Evolutionary conservation across 1,284 basidiomycete species (phyloP).

Genomic region (Trametes polyzona): DNA sequence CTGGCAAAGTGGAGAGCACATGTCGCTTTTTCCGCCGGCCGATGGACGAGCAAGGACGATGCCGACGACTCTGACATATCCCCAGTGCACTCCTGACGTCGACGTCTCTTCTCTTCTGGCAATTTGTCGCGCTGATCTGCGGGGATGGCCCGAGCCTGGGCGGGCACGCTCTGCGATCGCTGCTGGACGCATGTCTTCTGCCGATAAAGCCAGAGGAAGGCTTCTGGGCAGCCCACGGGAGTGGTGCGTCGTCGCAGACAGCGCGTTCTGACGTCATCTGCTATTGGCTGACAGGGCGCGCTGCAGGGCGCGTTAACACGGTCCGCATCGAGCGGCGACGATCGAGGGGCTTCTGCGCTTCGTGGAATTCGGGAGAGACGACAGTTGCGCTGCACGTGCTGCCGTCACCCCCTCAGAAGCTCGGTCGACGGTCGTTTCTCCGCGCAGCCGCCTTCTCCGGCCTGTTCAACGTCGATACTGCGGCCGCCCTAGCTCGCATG

Average conservation of each 20-base stretch:
- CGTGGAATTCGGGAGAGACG: background rate
- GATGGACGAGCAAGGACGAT: background rate
- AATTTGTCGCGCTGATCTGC: background rate
- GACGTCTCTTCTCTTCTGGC: background rate
- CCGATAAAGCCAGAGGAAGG: background rate
- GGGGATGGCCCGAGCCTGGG: background rate
- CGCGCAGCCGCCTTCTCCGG: background rate
- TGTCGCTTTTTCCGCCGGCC: background rate
- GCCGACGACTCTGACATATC: background rate
- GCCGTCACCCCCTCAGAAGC: background rate
- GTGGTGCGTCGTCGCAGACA: background rate
- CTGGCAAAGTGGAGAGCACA: background rate
- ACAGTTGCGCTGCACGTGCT: constrained; percentile 5
- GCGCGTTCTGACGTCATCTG: constrained; percentile 21
- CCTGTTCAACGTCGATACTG: constrained; percentile 1
- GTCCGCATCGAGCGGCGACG: constrained; percentile 21
- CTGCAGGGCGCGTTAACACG: constrained; percentile 10
- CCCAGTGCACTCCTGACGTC: background rate
- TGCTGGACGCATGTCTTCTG: background rate
- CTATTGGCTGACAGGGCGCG: constrained; percentile 12
- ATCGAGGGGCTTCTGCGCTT: constrained; percentile 13
- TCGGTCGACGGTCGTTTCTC: background rate
- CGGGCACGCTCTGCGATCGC: background rate
- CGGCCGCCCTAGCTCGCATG: constrained; percentile 6
- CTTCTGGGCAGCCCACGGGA: background rate